Conservation (phyloP, 345 rosid genomes). For the Populus deltoides region DNA sequence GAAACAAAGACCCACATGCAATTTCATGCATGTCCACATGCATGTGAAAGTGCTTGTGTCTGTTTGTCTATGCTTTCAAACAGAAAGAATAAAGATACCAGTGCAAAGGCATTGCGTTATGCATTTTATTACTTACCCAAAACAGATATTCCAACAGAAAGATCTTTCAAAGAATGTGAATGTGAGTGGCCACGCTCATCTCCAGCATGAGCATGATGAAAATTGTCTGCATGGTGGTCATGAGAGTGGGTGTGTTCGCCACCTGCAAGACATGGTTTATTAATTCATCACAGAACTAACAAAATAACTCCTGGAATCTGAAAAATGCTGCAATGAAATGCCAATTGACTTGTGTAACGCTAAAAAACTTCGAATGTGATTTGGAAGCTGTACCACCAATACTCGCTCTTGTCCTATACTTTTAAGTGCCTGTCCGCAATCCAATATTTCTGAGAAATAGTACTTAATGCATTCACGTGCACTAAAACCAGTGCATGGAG, state of each 20-base stretch:
- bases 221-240: slow-evolving; percentile 53
- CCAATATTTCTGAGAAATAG: neutral
- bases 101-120: neutral
- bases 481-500: neutral
- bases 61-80: neutral
- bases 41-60: neutral
- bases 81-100: neutral
- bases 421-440: neutral
- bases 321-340: neutral
- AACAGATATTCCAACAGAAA: slow-evolving; percentile 83
- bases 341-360: neutral
- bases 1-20: neutral
- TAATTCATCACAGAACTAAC: slow-evolving; percentile 6
- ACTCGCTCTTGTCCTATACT: neutral
- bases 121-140: slow-evolving; percentile 50
- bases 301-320: neutral
- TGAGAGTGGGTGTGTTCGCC: slow-evolving; percentile 75
- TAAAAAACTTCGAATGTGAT: neutral
- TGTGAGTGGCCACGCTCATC: slow-evolving; percentile 42
- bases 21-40: neutral
- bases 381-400: neutral
- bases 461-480: neutral
- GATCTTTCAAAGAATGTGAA: slow-evolving; percentile 73
- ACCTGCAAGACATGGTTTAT: slow-evolving; percentile 48
- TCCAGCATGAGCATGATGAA: slow-evolving; percentile 42